Percentiles rank a stretch among this genome's conserved stretches.
These are phyloP conservation scores for Pestalotiopsis sp. DNA, from an alignment of 2,329 filamentous ascomycete species.

Conservation along the genomic window DNA sequence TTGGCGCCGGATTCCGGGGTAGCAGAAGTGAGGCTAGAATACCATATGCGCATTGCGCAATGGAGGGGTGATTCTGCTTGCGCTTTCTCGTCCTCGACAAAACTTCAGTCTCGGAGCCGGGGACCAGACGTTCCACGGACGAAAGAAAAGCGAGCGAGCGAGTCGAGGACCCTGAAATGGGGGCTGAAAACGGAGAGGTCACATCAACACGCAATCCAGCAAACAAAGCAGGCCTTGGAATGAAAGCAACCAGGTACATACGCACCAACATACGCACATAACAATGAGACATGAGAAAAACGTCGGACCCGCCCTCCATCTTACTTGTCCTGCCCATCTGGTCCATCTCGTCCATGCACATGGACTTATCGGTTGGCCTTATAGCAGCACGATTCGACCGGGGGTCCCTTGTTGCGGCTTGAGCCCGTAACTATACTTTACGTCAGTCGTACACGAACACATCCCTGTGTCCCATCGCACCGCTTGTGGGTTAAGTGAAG, in stretches of 20 bases:
- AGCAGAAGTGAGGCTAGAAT: not conserved
- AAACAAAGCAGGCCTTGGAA: not conserved
- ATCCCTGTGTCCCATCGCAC: not conserved
- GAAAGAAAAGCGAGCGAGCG: not conserved
- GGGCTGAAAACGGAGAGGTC: not conserved
- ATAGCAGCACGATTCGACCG: not conserved
- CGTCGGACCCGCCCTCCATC: not conserved
- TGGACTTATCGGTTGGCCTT: conserved; percentile 3
- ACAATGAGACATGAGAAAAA: not conserved
- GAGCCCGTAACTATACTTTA: not conserved
- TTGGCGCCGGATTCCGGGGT: not conserved
- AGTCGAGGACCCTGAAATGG: not conserved
- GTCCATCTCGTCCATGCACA: not conserved
- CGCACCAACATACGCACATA: not conserved
- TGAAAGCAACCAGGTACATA: not conserved
- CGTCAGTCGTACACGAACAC: conserved; percentile 5
- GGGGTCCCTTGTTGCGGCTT: conserved; percentile 6
- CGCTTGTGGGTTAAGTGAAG: not conserved
- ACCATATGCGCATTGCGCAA: not conserved
- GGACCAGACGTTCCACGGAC: not conserved
- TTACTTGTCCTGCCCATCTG: conserved; percentile 2
- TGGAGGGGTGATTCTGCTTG: not conserved
- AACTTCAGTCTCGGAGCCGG: not conserved
- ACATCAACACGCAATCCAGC: not conserved
- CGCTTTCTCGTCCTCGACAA: not conserved